Percentiles rank a stretch among this genome's conserved stretches.
phyloP scores from a whole-genome alignment of 257 asterid species.

The Leonotis leonurus region DNA sequence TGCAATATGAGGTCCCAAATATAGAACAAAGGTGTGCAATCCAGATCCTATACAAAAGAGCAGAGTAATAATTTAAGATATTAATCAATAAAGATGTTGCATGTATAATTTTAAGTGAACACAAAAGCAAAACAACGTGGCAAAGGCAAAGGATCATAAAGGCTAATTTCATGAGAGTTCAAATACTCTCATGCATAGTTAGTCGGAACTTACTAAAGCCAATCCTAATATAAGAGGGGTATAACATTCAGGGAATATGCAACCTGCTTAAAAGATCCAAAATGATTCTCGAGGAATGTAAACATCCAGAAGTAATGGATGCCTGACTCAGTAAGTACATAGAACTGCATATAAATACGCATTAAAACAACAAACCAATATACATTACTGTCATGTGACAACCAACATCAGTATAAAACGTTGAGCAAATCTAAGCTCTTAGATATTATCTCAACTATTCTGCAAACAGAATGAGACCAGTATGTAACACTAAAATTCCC shows the following conservation, averaged over 20 bases:
- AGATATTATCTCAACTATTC: too few species aligned
- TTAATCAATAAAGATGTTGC: background rate
- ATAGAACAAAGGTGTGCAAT: too few species aligned
- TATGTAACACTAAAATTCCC: too few species aligned
- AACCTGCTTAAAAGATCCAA: too few species aligned
- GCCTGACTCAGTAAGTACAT: background rate
- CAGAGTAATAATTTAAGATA: background rate
- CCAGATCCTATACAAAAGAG: conserved; percentile 59
- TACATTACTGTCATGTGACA: background rate
- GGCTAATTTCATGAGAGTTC: background rate
- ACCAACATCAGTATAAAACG: background rate
- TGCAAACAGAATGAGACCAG: too few species aligned
- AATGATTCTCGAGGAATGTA: too few species aligned
- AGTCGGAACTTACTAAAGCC: background rate
- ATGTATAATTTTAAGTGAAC: background rate
- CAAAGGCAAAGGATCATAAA: background rate
- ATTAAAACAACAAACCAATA: background rate
- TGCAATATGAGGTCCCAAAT: conserved; percentile 91
- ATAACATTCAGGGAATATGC: too few species aligned
- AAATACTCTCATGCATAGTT: background rate
- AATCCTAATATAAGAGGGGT: too few species aligned
- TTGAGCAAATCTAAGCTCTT: background rate
- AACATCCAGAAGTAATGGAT: background rate
- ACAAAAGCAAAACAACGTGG: background rate
- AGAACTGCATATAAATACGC: background rate